These are phyloP conservation scores for Lagenaria siceraria DNA, from an alignment of 306 rosid species.

Conservation along the genomic window DNA sequence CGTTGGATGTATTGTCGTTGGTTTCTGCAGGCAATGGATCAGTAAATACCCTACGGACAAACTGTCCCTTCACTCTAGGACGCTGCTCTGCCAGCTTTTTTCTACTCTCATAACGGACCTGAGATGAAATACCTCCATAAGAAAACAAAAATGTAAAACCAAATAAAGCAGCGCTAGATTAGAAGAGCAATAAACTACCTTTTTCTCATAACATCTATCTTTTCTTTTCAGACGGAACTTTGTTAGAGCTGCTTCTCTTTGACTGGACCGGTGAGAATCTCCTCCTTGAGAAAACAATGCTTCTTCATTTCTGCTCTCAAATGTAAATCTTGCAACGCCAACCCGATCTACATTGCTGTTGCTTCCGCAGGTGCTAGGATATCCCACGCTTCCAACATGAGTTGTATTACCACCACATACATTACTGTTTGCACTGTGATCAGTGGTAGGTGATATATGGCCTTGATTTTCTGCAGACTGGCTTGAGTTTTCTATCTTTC, in stretches of 20 bases:
- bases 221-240: slow-evolving; percentile 89
- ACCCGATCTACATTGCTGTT: slow-evolving; percentile 45
- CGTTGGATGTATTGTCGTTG: slow-evolving; percentile 22
- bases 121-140: slow-evolving; percentile 10
- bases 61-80: slow-evolving; percentile 93
- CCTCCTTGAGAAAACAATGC: slow-evolving; percentile 20
- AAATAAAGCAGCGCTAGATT: background rate
- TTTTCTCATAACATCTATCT: slow-evolving; percentile 92
- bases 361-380: slow-evolving; percentile 73
- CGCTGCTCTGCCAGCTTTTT: slow-evolving; percentile 98
- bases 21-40: slow-evolving; percentile 29
- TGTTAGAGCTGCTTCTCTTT: slow-evolving; percentile 75
- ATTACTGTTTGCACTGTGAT: slow-evolving; percentile 64
- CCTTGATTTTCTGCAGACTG: slow-evolving; percentile 41
- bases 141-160: slow-evolving; percentile 5
- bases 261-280: slow-evolving; percentile 40
- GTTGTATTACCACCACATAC: slow-evolving; percentile 54
- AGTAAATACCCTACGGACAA: slow-evolving; percentile 51
- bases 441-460: slow-evolving; percentile 47
- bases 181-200: slow-evolving; percentile 29
- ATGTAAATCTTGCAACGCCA: slow-evolving; percentile 24
- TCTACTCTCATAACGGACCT: slow-evolving; percentile 99
- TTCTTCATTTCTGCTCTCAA: slow-evolving; percentile 61
- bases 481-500: slow-evolving; percentile 29
- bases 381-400: slow-evolving; percentile 47